Percentiles rank a stretch among this genome's conserved stretches.
Evolutionary conservation across 2,329 filamentous ascomycete genomes (phyloP).

Genomic region (Claviceps africana): DNA sequence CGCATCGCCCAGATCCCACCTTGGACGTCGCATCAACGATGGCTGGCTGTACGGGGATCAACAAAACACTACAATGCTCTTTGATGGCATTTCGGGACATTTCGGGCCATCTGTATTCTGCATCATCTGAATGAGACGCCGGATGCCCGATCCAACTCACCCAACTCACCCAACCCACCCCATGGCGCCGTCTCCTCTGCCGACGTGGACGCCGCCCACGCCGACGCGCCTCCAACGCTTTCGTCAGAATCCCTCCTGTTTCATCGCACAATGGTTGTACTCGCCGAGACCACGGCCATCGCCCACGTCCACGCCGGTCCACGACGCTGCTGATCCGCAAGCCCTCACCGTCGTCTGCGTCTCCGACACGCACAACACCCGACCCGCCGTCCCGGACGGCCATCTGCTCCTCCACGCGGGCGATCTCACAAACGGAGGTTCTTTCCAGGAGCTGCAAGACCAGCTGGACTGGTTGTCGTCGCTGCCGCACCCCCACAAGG

Average conservation of each 20-base stretch:
- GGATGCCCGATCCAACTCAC: too few relatives aligned
- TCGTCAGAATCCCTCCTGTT: neutral
- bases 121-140: too few relatives aligned
- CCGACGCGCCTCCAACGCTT: neutral
- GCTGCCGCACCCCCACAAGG: constrained; percentile 26
- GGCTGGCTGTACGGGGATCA: too few relatives aligned
- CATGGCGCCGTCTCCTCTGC: neutral
- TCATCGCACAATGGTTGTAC: neutral
- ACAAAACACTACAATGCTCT: too few relatives aligned
- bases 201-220: neutral
- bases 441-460: constrained; percentile 23
- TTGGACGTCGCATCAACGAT: too few relatives aligned
- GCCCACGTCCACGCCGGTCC: too few relatives aligned
- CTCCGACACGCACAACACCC: constrained; percentile 31
- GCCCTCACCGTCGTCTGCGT: constrained; percentile 18
- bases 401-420: constrained; percentile 35
- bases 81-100: too few relatives aligned
- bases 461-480: constrained; percentile 24
- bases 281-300: neutral
- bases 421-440: constrained; percentile 29
- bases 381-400: constrained; percentile 24
- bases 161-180: too few relatives aligned
- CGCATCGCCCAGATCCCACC: too few relatives aligned
- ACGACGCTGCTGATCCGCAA: too few relatives aligned
- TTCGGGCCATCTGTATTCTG: too few relatives aligned